These are phyloP conservation scores for Lepiota venenata DNA, from an alignment of 768 basidiomycete genomes.

Conservation along the genomic window DNA sequence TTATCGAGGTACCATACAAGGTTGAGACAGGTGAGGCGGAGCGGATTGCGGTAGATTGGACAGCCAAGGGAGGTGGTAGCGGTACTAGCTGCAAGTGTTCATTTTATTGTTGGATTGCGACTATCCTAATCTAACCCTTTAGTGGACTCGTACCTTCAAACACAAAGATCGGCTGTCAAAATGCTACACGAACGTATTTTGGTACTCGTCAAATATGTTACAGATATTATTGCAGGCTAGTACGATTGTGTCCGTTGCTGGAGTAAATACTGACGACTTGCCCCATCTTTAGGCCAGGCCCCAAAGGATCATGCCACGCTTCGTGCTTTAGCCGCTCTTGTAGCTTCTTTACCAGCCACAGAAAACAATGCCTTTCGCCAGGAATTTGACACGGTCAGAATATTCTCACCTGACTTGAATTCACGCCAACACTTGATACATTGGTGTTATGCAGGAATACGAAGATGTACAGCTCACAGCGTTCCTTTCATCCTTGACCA, in stretches of 20 bases:
- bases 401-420: conserved; percentile 3
- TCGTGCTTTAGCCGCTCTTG: conserved; percentile 79
- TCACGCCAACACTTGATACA: not conserved
- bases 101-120: not conserved
- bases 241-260: not conserved
- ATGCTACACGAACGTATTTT: conserved; percentile 94
- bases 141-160: conserved; percentile 91
- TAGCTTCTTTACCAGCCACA: conserved; percentile 86
- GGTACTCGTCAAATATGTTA: conserved; percentile 84
- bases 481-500: conserved; percentile 84
- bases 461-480: conserved; percentile 93
- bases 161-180: conserved; percentile 91
- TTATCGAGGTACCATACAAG: conserved; percentile 80
- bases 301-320: conserved; percentile 76
- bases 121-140: conserved; percentile 4
- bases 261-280: not conserved
- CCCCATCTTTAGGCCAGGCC: conserved; percentile 52
- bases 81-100: conserved; percentile 69
- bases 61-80: conserved; percentile 80
- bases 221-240: conserved; percentile 70
- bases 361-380: conserved; percentile 79
- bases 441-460: conserved; percentile 65
- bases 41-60: conserved; percentile 97
- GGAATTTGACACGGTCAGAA: conserved; percentile 81
- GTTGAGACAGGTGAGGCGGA: conserved; percentile 99